Evolutionary conservation across 495 filamentous ascomycete genomes (phyloP).

Genomic region (Daldinia decipiens): DNA sequence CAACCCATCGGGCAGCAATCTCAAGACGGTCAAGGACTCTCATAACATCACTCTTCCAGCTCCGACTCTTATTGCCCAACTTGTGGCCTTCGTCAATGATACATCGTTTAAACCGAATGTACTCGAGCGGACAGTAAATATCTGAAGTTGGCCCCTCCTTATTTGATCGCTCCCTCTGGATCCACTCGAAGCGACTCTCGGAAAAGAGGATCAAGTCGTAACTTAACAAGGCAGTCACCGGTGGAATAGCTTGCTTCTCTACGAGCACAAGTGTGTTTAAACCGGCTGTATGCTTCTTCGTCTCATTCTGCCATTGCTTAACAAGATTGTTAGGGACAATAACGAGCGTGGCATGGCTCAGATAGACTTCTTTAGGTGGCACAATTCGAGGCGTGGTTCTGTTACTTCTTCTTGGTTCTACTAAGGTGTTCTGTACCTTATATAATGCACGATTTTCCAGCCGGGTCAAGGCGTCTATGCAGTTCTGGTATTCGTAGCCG

Average conservation of each 20-base stretch:
- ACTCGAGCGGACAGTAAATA: slow-evolving; percentile 62
- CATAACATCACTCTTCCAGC: slow-evolving; percentile 70
- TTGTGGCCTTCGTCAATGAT: slow-evolving; percentile 94
- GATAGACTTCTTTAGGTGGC: slow-evolving; percentile 62
- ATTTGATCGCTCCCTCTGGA: slow-evolving; percentile 51
- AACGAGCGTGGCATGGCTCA: slow-evolving; percentile 75
- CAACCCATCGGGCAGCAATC: slow-evolving; percentile 83
- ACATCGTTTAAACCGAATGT: slow-evolving; percentile 83
- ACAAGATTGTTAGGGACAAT: slow-evolving; percentile 75
- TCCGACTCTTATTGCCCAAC: slow-evolving; percentile 67
- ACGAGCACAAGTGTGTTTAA: slow-evolving; percentile 71
- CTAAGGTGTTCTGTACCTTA: slow-evolving; percentile 50
- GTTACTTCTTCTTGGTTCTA: slow-evolving; percentile 56
- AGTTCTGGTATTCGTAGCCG: slow-evolving; percentile 58
- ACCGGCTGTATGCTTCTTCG: slow-evolving; percentile 72
- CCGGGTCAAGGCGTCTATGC: slow-evolving; percentile 61
- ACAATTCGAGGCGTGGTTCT: slow-evolving; percentile 44
- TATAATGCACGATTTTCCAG: slow-evolving; percentile 47
- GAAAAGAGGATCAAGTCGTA: slow-evolving; percentile 87
- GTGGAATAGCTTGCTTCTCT: slow-evolving; percentile 65
- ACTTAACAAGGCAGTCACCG: slow-evolving; percentile 64
- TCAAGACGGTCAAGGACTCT: slow-evolving; percentile 72
- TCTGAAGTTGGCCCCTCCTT: slow-evolving; percentile 13
- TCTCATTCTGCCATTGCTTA: slow-evolving; percentile 74
- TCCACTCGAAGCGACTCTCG: slow-evolving; percentile 74